phyloP scores from a whole-genome alignment of 441 rosid genomes.

The Adansonia madagascariensis region DNA sequence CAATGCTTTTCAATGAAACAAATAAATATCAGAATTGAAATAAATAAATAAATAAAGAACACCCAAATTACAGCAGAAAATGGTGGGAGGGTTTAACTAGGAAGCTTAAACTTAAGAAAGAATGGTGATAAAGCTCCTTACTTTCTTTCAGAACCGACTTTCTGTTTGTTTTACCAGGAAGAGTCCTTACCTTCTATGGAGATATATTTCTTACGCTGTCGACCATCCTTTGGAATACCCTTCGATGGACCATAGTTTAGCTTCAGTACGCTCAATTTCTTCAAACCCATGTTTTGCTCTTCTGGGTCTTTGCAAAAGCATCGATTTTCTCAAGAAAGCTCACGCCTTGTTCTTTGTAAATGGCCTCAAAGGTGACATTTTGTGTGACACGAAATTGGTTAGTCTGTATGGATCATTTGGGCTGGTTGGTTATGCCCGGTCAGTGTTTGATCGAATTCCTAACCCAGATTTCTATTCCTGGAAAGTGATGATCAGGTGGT shows the following conservation, averaged over 20 bases:
- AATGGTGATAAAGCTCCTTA: constrained; percentile 31
- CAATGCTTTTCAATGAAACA: too few relatives aligned
- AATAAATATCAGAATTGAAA: too few relatives aligned
- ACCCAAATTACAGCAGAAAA: too few relatives aligned
- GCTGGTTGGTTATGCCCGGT: constrained; percentile 51
- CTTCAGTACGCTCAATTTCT: constrained; percentile 32
- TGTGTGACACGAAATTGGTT: constrained; percentile 61
- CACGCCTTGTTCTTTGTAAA: constrained; percentile 50
- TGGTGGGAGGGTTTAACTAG: constrained; percentile 40
- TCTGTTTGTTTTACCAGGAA: constrained; percentile 6
- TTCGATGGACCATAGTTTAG: constrained; percentile 19
- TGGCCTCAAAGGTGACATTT: constrained; percentile 51
- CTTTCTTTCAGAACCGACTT: constrained; percentile 24
- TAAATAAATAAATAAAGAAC: too few relatives aligned
- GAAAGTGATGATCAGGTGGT: constrained; percentile 64
- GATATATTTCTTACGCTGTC: constrained; percentile 24
- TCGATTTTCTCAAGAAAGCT: constrained; percentile 43
- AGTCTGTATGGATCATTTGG: constrained; percentile 68
- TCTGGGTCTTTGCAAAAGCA: constrained; percentile 50
- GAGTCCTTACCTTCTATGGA: constrained; percentile 28
- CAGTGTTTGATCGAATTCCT: constrained; percentile 53
- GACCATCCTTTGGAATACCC: constrained; percentile 4
- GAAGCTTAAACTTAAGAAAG: not conserved
- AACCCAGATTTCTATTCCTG: constrained; percentile 55
- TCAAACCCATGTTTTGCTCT: constrained; percentile 43